Conservation (phyloP, 441 rosid genomes). For the Pelargonium myrrhifolium region DNA sequence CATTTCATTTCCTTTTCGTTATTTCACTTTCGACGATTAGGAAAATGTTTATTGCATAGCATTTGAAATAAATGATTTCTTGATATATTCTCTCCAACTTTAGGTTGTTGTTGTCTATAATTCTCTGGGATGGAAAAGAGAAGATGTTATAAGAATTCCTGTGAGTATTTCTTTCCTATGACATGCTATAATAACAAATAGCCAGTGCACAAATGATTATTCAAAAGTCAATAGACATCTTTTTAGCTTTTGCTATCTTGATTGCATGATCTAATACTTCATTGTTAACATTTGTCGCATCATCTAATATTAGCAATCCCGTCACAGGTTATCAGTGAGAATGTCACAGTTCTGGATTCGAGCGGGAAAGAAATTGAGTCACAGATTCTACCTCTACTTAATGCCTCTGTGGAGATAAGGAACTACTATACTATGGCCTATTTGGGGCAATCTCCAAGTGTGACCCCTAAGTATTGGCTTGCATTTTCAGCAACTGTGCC, state of each 20-base stretch:
- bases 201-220: neutral
- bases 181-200: neutral
- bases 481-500: slow-evolving; percentile 77
- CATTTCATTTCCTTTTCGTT: slow-evolving; percentile 11
- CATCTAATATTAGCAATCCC: slow-evolving; percentile 14
- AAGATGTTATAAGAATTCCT: slow-evolving; percentile 74
- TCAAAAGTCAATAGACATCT: neutral
- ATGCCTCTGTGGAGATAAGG: slow-evolving; percentile 51
- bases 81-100: slow-evolving; percentile 20
- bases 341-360: slow-evolving; percentile 61
- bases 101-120: slow-evolving; percentile 80
- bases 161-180: slow-evolving; percentile 36
- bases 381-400: slow-evolving; percentile 66
- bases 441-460: slow-evolving; percentile 55
- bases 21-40: slow-evolving; percentile 14
- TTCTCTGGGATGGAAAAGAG: slow-evolving; percentile 95
- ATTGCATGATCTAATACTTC: too few species aligned
- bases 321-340: slow-evolving; percentile 60
- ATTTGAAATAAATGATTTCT: slow-evolving; percentile 13
- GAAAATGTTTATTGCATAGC: slow-evolving; percentile 12
- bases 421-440: slow-evolving; percentile 71
- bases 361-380: slow-evolving; percentile 79
- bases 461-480: slow-evolving; percentile 76
- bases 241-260: slow-evolving; percentile 6
- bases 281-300: neutral